These are phyloP conservation scores for Schizopora paradoxa DNA, from an alignment of 1,284 basidiomycete genomes.

Conservation along the genomic window DNA sequence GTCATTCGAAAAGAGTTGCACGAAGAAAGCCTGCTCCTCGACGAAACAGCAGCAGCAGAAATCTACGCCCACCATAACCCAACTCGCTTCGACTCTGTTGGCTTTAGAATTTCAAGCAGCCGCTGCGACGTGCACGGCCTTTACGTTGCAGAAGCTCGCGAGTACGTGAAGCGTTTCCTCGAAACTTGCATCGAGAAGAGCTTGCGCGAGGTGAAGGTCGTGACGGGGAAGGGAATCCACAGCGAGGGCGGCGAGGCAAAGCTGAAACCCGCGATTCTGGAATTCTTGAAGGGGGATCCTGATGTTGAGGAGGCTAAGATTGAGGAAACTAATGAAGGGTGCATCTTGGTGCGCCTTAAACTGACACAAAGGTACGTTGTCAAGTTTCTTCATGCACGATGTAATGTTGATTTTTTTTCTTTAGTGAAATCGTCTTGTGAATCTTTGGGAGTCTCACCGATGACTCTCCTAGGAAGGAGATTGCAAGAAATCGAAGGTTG, in stretches of 20 bases:
- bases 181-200: slow-evolving; percentile 14
- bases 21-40: no score
- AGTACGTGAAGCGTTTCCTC: slow-evolving; percentile 11
- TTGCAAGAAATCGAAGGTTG: neutral
- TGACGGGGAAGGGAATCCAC: slow-evolving; percentile 11
- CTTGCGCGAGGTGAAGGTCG: slow-evolving; percentile 14
- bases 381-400: neutral
- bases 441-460: neutral
- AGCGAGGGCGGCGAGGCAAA: slow-evolving; percentile 14
- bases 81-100: no score
- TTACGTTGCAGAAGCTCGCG: slow-evolving; percentile 14
- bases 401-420: neutral
- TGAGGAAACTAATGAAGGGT: slow-evolving; percentile 10
- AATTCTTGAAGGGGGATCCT: slow-evolving; percentile 7
- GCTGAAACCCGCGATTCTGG: slow-evolving; percentile 15
- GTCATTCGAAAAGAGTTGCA: no score
- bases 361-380: neutral
- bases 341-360: slow-evolving; percentile 10
- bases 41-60: no score
- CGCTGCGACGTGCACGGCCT: slow-evolving; percentile 17
- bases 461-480: neutral
- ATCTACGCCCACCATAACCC: no score
- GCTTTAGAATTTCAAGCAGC: no score
- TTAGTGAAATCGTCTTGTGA: neutral
- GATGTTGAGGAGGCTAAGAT: slow-evolving; percentile 1